Evolutionary conservation across 2,329 filamentous ascomycete species (phyloP).

Genomic region (Lasiodiplodia sp.): DNA sequence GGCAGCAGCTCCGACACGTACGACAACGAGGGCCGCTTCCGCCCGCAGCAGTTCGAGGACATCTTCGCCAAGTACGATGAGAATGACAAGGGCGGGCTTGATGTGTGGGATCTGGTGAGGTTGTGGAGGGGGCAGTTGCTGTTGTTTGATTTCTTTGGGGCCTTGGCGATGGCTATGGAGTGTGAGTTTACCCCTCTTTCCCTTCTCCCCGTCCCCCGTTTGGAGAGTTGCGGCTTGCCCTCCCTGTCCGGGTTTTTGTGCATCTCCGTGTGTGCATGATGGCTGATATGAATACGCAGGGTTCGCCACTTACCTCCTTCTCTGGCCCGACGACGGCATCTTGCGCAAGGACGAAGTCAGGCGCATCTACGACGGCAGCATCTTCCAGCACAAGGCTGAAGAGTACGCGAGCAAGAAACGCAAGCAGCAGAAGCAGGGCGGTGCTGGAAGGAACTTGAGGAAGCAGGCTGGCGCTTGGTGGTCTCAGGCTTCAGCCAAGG

Average conservation of each 20-base stretch:
- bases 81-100: conserved; percentile 49
- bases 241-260: too few species aligned
- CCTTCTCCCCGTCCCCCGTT: too few species aligned
- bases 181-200: conserved; percentile 37
- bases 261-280: too few species aligned
- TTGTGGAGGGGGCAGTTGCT: conserved; percentile 53
- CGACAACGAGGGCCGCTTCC: conserved; percentile 55
- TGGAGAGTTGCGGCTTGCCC: too few species aligned
- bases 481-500: conserved; percentile 1
- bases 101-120: conserved; percentile 47
- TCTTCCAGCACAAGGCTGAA: conserved; percentile 50
- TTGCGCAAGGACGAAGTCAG: conserved; percentile 66
- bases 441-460: background rate
- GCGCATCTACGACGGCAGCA: conserved; percentile 61
- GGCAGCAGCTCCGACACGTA: conserved; percentile 53
- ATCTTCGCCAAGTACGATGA: conserved; percentile 56
- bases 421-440: background rate
- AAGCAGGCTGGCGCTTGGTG: conserved; percentile 5
- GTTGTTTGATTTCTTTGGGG: conserved; percentile 55
- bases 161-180: conserved; percentile 55
- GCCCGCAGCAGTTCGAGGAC: conserved; percentile 57
- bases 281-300: conserved; percentile 38
- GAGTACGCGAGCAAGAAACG: conserved; percentile 14
- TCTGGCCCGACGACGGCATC: conserved; percentile 63
- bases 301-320: conserved; percentile 60